Evolutionary conservation across 2,329 filamentous ascomycete species (phyloP).

Genomic region (Cladophialophora psammophila): DNA sequence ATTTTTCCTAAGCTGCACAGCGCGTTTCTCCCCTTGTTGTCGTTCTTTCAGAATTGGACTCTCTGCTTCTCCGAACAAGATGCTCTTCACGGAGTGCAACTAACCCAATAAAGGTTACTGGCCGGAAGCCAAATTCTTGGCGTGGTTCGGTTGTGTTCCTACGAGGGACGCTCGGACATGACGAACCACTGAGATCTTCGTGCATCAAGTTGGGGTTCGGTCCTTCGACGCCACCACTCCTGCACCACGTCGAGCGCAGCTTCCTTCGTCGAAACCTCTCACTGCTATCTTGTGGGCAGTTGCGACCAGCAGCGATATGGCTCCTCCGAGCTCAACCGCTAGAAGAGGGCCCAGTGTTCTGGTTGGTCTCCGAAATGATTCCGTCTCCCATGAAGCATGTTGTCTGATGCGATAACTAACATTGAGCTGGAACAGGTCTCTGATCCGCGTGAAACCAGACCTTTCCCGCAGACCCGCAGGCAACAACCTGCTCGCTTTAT

Average conservation of each 20-base stretch:
- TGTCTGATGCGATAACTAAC: constrained; percentile 20
- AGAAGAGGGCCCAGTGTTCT: constrained; percentile 69
- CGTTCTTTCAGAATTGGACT: no score
- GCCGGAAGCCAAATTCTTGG: neutral
- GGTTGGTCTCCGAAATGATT: constrained; percentile 47
- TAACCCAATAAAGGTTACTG: no score
- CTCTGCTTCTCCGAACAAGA: no score
- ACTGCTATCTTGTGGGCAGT: neutral
- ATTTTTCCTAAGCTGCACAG: no score
- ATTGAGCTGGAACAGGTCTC: constrained; percentile 32
- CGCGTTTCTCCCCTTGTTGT: no score
- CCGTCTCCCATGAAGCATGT: constrained; percentile 29
- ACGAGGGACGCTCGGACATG: neutral
- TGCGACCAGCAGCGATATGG: constrained; percentile 19
- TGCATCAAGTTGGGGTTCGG: neutral
- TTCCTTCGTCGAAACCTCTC: neutral
- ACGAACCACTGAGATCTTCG: constrained; percentile 4
- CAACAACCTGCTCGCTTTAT: constrained; percentile 73
- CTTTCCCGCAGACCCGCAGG: constrained; percentile 43
- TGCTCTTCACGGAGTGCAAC: no score
- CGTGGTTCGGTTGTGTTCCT: neutral
- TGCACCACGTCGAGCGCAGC: neutral
- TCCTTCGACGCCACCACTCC: neutral
- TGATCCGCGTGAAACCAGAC: constrained; percentile 39
- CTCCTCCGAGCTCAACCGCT: constrained; percentile 39